Evolutionary conservation across 768 basidiomycete genomes (phyloP), one percentile per base, ranked within the genome.

Genomic region (Guyanaporus albipodus): DNA sequence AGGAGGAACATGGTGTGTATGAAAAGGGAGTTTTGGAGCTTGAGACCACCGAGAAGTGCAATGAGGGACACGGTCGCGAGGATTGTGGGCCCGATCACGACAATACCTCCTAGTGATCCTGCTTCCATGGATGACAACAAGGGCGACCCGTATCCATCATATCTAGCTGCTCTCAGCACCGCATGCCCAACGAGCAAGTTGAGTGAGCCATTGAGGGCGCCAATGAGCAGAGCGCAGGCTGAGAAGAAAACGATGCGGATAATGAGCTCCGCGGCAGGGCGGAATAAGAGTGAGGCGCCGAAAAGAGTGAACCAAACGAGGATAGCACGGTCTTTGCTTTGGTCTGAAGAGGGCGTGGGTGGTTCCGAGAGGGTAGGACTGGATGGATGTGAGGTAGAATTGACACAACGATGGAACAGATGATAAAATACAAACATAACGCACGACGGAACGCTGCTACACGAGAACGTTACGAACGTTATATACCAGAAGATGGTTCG

Each of bases 401-500:
- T 12, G 32, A 47, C 35, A 22, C 33, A 50, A 29, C 37, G 55
- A 14, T 22, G 40, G 40, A 54, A 44, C 10, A 49, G 42, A n/a
- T 31, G 42, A 40, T 46, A 50, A 11, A 46, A 37, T 11, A 46
- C 24, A 26, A 56, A 46, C 58, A 59, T 60, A 9, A 36, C n/a
- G n/a, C n/a, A n/a, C 4, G 15, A 15, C 29, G 35, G 26, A 28
- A 29, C 34, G 29, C 12, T 17, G 29, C 26, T 4, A 22, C 6
- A n/a, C n/a, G n/a, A n/a, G 28, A 37, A 32, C 24, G n/a, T 21
- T 22, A 35, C 24, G 22, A 4, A 17, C 8, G 9, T 38, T 33
- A 34, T 27, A 33, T 31, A 19, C n/a, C 17, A n/a, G n/a, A n/a
- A n/a, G 23, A 24, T 9, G 26, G 14, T 6, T 8, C 8, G 2